A percentile compares a stretch with the other conserved stretches of the same genome.
Evolutionary conservation across 2,329 filamentous ascomycete genomes (phyloP).

Genomic region (Hymenoscyphus salicellus): DNA sequence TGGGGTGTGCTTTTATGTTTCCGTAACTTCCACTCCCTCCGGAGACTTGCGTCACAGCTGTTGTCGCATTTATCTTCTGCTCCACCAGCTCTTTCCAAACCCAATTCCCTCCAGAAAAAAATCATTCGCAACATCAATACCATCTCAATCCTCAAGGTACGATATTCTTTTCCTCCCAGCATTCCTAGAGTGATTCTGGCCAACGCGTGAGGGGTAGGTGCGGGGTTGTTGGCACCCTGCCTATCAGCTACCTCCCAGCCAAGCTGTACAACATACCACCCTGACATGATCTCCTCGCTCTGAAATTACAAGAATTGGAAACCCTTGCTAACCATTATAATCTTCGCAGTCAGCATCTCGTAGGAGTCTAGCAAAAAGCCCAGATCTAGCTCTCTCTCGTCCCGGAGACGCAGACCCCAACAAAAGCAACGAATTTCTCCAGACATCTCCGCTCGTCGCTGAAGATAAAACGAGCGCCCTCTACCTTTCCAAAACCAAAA

Average conservation of each 20-base stretch:
- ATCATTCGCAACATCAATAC: not conserved
- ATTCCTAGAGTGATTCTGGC: not conserved
- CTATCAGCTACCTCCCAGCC: not conserved
- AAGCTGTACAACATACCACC: not conserved
- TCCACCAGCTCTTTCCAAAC: not conserved
- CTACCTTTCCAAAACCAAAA: not conserved
- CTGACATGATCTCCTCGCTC: not conserved
- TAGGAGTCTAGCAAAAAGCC: not conserved
- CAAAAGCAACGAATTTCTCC: slow-evolving; percentile 17
- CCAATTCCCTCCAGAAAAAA: not conserved
- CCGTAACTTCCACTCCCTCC: not conserved
- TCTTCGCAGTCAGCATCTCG: not conserved
- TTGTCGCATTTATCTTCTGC: not conserved
- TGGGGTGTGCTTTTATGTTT: not conserved
- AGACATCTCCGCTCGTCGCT: slow-evolving; percentile 15
- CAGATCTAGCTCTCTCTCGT: not conserved
- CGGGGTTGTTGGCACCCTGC: not conserved
- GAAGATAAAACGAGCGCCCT: not conserved
- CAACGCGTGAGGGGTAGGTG: not conserved
- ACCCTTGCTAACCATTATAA: not conserved
- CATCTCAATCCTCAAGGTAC: not conserved
- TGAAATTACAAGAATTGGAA: not conserved
- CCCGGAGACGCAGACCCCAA: slow-evolving; percentile 20
- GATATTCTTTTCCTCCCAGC: not conserved
- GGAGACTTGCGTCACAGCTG: not conserved